Conservation (phyloP, 2,329 filamentous ascomycete species). For the Cordyceps pruinosa region DNA sequence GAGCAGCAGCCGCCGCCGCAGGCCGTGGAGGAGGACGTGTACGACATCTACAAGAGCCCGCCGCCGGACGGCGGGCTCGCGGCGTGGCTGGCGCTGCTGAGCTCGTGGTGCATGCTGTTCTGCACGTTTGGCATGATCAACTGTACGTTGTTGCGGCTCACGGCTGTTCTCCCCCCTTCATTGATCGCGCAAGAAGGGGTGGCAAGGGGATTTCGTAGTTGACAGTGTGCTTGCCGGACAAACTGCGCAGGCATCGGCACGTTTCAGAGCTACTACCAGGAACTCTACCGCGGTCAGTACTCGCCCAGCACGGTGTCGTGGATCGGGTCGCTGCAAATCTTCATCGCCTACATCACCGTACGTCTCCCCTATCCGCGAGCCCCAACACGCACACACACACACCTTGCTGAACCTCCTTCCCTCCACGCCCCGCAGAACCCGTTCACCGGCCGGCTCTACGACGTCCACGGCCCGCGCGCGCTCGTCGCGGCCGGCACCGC, state of each 20-base stretch:
- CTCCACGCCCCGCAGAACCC: constrained; percentile 18
- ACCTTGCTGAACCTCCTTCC: neutral
- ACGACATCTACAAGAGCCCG: neutral
- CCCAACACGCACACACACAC: too few species aligned
- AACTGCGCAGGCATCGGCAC: constrained; percentile 37
- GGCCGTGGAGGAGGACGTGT: too few species aligned
- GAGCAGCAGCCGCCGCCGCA: constrained; percentile 11
- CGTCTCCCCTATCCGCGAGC: neutral
- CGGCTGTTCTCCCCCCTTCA: too few species aligned
- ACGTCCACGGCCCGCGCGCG: constrained; percentile 25
- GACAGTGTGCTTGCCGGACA: too few species aligned
- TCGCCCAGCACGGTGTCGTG: constrained; percentile 43
- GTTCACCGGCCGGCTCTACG: constrained; percentile 35
- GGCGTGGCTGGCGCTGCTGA: constrained; percentile 44
- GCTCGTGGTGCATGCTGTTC: constrained; percentile 26
- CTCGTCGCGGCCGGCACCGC: constrained; percentile 13
- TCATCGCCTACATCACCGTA: constrained; percentile 23
- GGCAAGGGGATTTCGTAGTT: too few species aligned
- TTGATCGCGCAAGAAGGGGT: too few species aligned
- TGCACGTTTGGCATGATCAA: constrained; percentile 28
- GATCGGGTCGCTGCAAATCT: constrained; percentile 44
- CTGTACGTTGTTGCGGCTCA: too few species aligned
- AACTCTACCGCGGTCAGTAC: constrained; percentile 34
- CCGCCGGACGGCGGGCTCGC: constrained; percentile 42
- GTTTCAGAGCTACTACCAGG: constrained; percentile 47